Evolutionary conservation across 164 flowering plant genomes (phyloP).

Genomic region (Dillenia suffruticosa): DNA sequence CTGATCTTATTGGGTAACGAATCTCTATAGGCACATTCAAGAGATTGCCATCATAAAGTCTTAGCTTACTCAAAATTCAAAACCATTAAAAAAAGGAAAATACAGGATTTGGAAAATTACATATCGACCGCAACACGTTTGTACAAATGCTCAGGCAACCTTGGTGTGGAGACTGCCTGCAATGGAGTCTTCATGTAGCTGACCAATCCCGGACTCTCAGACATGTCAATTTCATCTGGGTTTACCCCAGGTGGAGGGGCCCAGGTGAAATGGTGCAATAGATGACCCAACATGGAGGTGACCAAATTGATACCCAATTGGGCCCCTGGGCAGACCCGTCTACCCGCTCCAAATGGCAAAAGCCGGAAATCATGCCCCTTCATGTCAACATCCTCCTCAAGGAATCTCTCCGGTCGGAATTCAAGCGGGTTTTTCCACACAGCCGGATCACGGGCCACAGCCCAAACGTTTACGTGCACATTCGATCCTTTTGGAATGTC

Average conservation of each 20-base stretch:
- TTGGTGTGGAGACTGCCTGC: slow-evolving; percentile 13
- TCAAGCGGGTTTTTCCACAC: slow-evolving; percentile 5
- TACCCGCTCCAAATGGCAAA: slow-evolving; percentile 7
- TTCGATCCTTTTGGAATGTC: slow-evolving; percentile 11
- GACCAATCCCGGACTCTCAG: slow-evolving; percentile 20
- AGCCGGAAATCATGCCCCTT: slow-evolving; percentile 12
- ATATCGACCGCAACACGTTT: slow-evolving; percentile 9
- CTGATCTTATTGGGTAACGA: too few species aligned
- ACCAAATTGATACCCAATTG: slow-evolving; percentile 20
- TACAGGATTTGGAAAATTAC: neutral
- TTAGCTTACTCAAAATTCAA: neutral
- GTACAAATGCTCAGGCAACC: slow-evolving; percentile 16
- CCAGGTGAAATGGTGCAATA: slow-evolving; percentile 22
- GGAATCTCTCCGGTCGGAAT: slow-evolving; percentile 7
- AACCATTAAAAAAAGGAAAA: neutral
- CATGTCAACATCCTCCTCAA: slow-evolving; percentile 12
- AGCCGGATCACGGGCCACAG: slow-evolving; percentile 6
- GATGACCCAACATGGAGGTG: slow-evolving; percentile 16
- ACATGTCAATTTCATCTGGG: slow-evolving; percentile 18
- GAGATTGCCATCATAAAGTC: too few species aligned
- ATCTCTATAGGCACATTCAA: too few species aligned
- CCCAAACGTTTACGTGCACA: slow-evolving; percentile 11
- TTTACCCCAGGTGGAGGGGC: slow-evolving; percentile 9
- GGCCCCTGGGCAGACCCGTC: slow-evolving; percentile 14
- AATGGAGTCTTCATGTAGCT: slow-evolving; percentile 18